Base-by-base conservation (phyloP, 495 filamentous ascomycete genomes). In the Talaromyces trachyspermus region DNA sequence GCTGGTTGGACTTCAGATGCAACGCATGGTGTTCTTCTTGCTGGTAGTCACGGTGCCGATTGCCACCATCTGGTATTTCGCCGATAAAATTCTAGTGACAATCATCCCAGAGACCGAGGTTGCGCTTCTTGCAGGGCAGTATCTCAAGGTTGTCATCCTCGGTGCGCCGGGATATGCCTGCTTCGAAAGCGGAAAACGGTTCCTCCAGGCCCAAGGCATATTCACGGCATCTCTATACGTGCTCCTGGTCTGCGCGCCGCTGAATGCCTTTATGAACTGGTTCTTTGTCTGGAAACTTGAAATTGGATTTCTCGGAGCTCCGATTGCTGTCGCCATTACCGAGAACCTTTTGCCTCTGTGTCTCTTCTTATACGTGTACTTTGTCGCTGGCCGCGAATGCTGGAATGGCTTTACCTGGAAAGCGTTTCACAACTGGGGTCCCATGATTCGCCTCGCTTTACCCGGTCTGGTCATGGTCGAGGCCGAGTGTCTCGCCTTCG, bases 391-490 rank as follows among this genome's bases (percentile, higher is more conserved):
- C 18, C 52, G 58, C 24, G 68, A 77, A 46, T 85, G 90, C 65
- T 96, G 90, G 90, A 83, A 85, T 50, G 90, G 90, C 1, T 80
- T 95, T 49, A 82, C 80, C 1, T 66, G 58, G 42, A 67, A 72
- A 19, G 86, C 85, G 5, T 74, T 92, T 38, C 67, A 70, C 15
- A 95, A 94, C 61, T 95, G 89, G 89, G 76, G 78, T 4, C 86
- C 85, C 1, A 92, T 94, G 89, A 76, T 96, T 56, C 70, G 77
- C 43, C 81, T 96, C 12, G 88, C 89, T 0, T 62, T 95, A 14
- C 89, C 84, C 0, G 90, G 90, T 3, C 78, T 95, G 58, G 64
- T 94, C 33, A 95, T 95, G 88, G 85, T 97, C 1, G 83, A 92
- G 60, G 89, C 90, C 5, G 91, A 95, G 59, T 91, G 80, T 63